These are phyloP conservation scores for Fusarium staphyleae DNA, from an alignment of 2,329 filamentous ascomycete species.

Conservation along the genomic window DNA sequence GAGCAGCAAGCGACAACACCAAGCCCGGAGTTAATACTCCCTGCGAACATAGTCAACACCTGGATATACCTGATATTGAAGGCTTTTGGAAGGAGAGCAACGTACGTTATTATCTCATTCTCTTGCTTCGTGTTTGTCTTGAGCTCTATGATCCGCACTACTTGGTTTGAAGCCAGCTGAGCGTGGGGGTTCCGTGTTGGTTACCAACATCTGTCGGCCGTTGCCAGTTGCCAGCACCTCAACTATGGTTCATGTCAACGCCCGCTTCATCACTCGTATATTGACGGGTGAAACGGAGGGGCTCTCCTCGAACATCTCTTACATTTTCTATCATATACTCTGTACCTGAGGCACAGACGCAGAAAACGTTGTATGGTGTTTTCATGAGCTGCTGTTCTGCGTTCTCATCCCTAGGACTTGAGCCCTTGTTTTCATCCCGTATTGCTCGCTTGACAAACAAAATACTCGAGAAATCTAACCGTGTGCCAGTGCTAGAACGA, in stretches of 20 bases:
- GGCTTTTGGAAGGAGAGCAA: too few relatives aligned
- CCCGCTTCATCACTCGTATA: neutral
- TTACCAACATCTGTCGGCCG: neutral
- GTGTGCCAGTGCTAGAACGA: constrained; percentile 4
- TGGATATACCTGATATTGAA: too few relatives aligned
- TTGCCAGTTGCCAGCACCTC: neutral
- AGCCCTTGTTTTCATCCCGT: neutral
- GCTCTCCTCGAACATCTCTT: too few relatives aligned
- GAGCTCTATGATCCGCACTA: neutral
- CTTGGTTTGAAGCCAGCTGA: neutral
- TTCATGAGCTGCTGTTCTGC: neutral
- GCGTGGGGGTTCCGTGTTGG: neutral
- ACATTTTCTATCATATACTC: too few relatives aligned
- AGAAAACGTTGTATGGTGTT: too few relatives aligned
- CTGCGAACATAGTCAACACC: too few relatives aligned
- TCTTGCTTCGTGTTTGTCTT: neutral
- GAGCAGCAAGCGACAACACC: too few relatives aligned
- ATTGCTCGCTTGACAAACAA: constrained; percentile 21
- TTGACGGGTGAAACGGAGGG: too few relatives aligned
- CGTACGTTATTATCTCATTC: too few relatives aligned
- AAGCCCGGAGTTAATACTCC: too few relatives aligned
- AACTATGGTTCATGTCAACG: neutral
- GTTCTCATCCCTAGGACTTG: neutral
- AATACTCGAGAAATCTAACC: neutral
- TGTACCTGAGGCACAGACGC: too few relatives aligned